Percentiles rank a stretch among this genome's conserved stretches.
phyloP scores from a whole-genome alignment of 805 yeast genomes.

The Debaryomyces castellii region DNA sequence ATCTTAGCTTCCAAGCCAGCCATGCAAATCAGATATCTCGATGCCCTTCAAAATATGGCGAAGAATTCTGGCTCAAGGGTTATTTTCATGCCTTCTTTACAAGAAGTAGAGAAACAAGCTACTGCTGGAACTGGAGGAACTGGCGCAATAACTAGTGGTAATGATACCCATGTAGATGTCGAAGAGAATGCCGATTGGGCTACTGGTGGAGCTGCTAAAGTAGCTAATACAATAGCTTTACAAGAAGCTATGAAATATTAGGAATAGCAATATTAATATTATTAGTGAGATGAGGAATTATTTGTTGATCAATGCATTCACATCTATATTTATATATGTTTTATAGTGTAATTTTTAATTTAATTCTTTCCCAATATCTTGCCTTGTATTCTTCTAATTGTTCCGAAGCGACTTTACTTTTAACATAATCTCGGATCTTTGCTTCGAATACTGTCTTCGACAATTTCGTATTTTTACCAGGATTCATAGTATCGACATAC shows the following conservation, averaged over 20 bases:
- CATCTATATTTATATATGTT: neutral
- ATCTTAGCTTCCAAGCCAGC: constrained; percentile 73
- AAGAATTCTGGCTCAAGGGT: constrained; percentile 61
- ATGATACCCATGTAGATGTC: constrained; percentile 10
- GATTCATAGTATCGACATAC: neutral
- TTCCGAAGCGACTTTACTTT: constrained; percentile 11
- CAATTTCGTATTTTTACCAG: neutral
- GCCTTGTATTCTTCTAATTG: constrained; percentile 12
- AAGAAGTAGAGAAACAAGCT: constrained; percentile 41
- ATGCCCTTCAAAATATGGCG: constrained; percentile 78
- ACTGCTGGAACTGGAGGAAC: constrained; percentile 16
- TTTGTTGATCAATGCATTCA: neutral
- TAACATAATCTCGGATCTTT: constrained; percentile 4
- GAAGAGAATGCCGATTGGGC: constrained; percentile 28
- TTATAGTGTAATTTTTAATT: neutral
- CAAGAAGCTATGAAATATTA: constrained; percentile 28
- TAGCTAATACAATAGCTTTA: constrained; percentile 27
- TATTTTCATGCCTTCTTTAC: constrained; percentile 66
- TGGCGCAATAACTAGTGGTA: constrained; percentile 7
- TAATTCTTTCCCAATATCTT: constrained; percentile 10
- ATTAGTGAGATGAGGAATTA: neutral
- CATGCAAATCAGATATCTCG: constrained; percentile 75
- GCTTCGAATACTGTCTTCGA: neutral
- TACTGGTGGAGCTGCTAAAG: constrained; percentile 5
- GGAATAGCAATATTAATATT: neutral